Evolutionary conservation across 495 filamentous ascomycete genomes (phyloP), one percentile per base, ranked within the genome.

Genomic region (Penicillium silybi): DNA sequence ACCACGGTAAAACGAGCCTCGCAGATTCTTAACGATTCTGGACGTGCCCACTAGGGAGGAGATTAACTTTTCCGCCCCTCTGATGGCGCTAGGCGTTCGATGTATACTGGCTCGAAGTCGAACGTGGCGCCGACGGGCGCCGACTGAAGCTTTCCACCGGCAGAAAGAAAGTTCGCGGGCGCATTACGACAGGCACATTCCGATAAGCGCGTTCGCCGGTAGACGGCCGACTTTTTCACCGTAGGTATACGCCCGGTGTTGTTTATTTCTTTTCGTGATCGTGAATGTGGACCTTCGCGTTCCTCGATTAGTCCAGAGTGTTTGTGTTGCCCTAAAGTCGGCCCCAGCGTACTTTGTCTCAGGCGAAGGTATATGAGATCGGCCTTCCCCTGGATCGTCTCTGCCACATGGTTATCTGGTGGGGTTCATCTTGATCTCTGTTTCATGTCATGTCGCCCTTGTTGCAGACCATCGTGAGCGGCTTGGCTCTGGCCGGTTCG

Each of bases 351-450:
- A 10, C 29, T 15, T 13, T 32, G 29, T 32, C 29, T 32, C 11
- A 32, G 29, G 10, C 29, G 29, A 32, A 32, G 37, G 37, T 51
- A 51, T 51, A 44, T 44, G 48, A 38, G n/a, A 37, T 38, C 27
- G 27, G 50, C 37, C 19, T 38, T 54, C 46, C 56, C 52, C 44
- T 35, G 43, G 15, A 54, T 52, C 52, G 43, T 43, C 29, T 22
- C 40, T 52, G 50, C 59, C 59, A 62, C 58, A 57, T 64, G 59
- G 53, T 44, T 57, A 44, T 50, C 44, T 41, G 27, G 52, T 52
- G 59, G 62, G 53, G 54, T 39, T 49, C 34, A 40, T 23, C 11
- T 48, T 49, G 17, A 18, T 25, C 26, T 35, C 25, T 6, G 6
- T 16, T 25, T 19, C 32, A 26, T 26, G 49, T 32, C 32, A 63